Evolutionary conservation across 352 stramenopile genomes (phyloP).

Genomic region (Pythium vanterpoolii): DNA sequence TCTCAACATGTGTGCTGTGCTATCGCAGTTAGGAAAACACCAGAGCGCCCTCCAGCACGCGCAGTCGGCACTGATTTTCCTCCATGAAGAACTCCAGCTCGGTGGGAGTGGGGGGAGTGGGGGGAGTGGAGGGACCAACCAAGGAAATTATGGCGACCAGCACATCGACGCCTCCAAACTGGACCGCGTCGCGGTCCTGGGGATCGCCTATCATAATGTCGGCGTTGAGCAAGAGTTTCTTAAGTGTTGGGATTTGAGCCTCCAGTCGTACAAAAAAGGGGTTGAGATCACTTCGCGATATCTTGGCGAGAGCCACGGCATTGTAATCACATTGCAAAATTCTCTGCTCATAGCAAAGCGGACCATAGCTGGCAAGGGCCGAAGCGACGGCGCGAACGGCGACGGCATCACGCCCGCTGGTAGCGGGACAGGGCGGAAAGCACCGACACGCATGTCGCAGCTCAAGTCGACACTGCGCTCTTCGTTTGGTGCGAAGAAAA

Average conservation of each 20-base stretch:
- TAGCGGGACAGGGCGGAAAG: conserved; percentile 11
- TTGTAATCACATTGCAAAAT: conserved; percentile 91
- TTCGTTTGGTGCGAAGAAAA: conserved; percentile 39
- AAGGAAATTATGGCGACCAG: conserved; percentile 9
- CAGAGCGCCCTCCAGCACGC: conserved; percentile 89
- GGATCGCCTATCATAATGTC: conserved; percentile 95
- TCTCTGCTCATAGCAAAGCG: conserved; percentile 79
- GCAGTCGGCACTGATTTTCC: conserved; percentile 88
- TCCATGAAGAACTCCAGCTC: conserved; percentile 91
- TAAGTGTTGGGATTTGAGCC: conserved; percentile 87
- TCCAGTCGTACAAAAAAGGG: conserved; percentile 92
- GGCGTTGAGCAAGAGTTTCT: conserved; percentile 95
- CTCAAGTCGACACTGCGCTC: conserved; percentile 41
- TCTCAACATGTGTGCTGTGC: conserved; percentile 93
- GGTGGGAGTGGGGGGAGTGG: too few species aligned
- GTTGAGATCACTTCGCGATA: conserved; percentile 83
- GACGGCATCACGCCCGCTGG: conserved; percentile 48
- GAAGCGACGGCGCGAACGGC: conserved; percentile 40
- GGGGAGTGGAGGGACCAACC: conserved; percentile 6
- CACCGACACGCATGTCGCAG: conserved; percentile 25
- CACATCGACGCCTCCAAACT: conserved; percentile 50
- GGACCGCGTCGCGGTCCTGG: conserved; percentile 90
- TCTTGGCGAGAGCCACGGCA: conserved; percentile 88
- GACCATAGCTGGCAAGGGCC: conserved; percentile 45
- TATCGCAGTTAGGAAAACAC: conserved; percentile 91